Evolutionary conservation across 2,329 filamentous ascomycete species (phyloP), one percentile per base, ranked within the genome.

Genomic region (Aspergillus novoparasiticus): DNA sequence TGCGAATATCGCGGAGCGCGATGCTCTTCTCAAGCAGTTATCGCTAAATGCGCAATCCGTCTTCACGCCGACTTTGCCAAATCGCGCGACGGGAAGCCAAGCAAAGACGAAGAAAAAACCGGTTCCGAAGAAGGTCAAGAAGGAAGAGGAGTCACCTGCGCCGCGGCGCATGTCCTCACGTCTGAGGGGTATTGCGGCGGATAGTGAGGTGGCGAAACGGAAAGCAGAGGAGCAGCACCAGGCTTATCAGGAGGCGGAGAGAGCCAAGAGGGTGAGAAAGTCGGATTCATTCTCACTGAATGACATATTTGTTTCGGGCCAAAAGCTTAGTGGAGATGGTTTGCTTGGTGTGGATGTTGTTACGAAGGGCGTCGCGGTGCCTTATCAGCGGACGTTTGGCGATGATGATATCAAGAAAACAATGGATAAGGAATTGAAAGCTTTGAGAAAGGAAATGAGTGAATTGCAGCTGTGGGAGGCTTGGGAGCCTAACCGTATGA

Each of bases 1-100:
- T 19, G 92, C 93, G 64, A 97, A 97, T 69, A 96, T 96, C 46
- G 92, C 90, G 0, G 89, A 91, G 59, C 95, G 96, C 70, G 90
- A 94, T 77, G 92, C 90, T 75, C 84, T 97, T 0, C 79, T 97
- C 0, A 91, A 91, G 64, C 90, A 93, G 64, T 86, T 96, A 1
- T 89, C 90, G 41, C 81, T 86, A 68, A 86, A 89, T 71, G 84
- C 86, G 2, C 87, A 87, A 2, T 86, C 90, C 0, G 82, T 90
- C 12, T 91, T 89, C 53, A 72, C 80, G 1, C 83, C 80, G 55
- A 82, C 85, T 1, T 77, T 81, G 23, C 74, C 86, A 0, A 86
- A 86, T 1, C 77, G 81, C 39, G 65, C 79, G 0, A 72, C 82
- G 0, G 84, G 82, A 56, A 69, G 82, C 12, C 78, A 79, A 0